phyloP scores from a whole-genome alignment of 495 filamentous ascomycete genomes.

The Tuber aestivum region DNA sequence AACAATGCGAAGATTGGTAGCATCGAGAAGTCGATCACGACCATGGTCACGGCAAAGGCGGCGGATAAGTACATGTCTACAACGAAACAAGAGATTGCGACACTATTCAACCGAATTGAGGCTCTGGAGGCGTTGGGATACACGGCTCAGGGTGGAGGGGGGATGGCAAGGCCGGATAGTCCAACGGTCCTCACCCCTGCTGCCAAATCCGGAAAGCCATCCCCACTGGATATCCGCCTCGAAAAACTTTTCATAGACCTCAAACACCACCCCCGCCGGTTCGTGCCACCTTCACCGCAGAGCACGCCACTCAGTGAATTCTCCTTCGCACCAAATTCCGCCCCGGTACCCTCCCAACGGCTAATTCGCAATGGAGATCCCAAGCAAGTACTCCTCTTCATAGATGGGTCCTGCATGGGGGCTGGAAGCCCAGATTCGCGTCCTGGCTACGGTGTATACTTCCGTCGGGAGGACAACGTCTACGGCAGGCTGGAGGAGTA shows the following conservation, averaged over 20 bases:
- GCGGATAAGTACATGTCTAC: background rate
- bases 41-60: background rate
- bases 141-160: background rate
- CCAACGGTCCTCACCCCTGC: background rate
- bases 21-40: background rate
- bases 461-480: slow-evolving; percentile 9
- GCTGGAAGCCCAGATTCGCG: background rate
- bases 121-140: background rate
- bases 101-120: background rate
- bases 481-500: background rate
- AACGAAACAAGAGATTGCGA: background rate
- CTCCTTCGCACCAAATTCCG: background rate
- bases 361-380: slow-evolving; percentile 11
- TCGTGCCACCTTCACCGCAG: slow-evolving; percentile 6
- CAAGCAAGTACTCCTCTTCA: slow-evolving; percentile 13
- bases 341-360: background rate
- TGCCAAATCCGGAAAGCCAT: background rate
- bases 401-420: slow-evolving; percentile 1
- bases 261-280: slow-evolving; percentile 7
- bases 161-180: background rate
- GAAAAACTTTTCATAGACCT: background rate
- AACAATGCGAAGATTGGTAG: background rate
- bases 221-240: background rate
- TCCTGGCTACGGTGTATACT: slow-evolving; percentile 10
- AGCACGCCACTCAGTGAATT: slow-evolving; percentile 7